Evolutionary conservation across 768 basidiomycete species (phyloP), one percentile per base, ranked within the genome.

Genomic region (Candolleomyces eurysporus): DNA sequence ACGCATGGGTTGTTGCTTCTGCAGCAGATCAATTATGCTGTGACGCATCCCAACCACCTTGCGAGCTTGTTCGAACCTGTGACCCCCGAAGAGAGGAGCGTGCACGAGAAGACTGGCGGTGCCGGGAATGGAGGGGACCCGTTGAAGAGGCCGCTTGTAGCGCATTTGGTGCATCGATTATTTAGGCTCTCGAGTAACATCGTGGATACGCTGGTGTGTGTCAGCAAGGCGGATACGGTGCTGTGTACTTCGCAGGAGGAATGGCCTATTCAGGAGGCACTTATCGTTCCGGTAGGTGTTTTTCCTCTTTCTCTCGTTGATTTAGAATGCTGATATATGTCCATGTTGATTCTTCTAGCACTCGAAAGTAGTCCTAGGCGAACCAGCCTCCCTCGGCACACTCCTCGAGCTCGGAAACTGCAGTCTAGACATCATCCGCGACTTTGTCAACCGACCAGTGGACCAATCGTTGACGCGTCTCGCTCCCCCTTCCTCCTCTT

Each of bases 1-100:
- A 78, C 78, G 0, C 85, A 85, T 62, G 87, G 89, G 0, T 74
- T 95, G 19, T 78, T 85, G 36, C 83, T 96, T 26, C 78, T 97
- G 0, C 93, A 94, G 68, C 91, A 94, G 64, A 75, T 97, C 63
- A 95, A 94, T 72, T 94, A 95, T 65, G 91, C 92, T 0, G 80
- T 96, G 51, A 89, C 92, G 0, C 95, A 98, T 72, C 95, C 95
- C 7, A 91, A 95, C 67, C 89, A 94, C 66, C 82, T 97, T 13
- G 86, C 89, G 1, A 88, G 88, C 64, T 78, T 92, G 30, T 78
- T 96, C 65, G 92, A 96, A 61, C 89, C 93, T 6, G 80, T 91
- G 14, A 89, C 90, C 0, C 70, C 82, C 2, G 92, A 93, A 11
- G 95, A 96, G 66, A 83, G 89, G 7, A 73, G 74, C 0, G 78